Evolutionary conservation across 2,329 filamentous ascomycete species (phyloP).

Genomic region (Eurotiales sp.): DNA sequence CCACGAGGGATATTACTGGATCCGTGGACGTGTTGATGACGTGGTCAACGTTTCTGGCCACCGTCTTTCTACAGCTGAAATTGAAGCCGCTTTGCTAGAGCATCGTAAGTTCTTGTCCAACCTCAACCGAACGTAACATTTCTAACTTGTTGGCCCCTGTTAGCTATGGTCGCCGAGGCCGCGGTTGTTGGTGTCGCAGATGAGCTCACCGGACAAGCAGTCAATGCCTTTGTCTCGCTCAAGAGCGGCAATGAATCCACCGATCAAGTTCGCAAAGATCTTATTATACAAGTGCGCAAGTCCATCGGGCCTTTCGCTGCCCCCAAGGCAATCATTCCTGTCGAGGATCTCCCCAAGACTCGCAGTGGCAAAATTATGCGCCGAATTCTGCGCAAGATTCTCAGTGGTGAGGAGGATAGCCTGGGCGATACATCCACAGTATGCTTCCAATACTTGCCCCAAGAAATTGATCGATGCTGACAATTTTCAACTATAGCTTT

Average conservation of each 20-base stretch:
- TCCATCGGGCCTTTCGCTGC: constrained; percentile 97
- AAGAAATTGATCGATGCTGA: constrained; percentile 13
- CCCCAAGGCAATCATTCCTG: constrained; percentile 86
- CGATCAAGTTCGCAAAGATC: constrained; percentile 85
- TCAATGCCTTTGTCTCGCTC: constrained; percentile 92
- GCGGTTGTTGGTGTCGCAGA: constrained; percentile 91
- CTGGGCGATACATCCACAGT: constrained; percentile 90
- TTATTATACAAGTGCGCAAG: constrained; percentile 91
- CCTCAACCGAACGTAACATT: not conserved
- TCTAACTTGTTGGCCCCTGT: constrained; percentile 18
- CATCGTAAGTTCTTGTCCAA: constrained; percentile 55
- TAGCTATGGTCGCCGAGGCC: constrained; percentile 71
- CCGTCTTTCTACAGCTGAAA: constrained; percentile 93
- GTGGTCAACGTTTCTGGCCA: constrained; percentile 98
- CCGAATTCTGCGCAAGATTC: constrained; percentile 91
- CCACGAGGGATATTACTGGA: constrained; percentile 99
- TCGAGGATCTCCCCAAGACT: constrained; percentile 95
- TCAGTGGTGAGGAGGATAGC: constrained; percentile 95
- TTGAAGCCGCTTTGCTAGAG: constrained; percentile 93
- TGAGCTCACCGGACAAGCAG: constrained; percentile 92
- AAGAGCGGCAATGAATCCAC: constrained; percentile 75
- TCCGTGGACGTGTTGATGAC: constrained; percentile 94
- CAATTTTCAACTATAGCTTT: constrained; percentile 55
- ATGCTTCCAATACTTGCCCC: constrained; percentile 38
- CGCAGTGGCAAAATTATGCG: constrained; percentile 99